Evolutionary conservation across 108 stramenopile genomes (phyloP).

Genomic region (Skeletonema costatum): DNA sequence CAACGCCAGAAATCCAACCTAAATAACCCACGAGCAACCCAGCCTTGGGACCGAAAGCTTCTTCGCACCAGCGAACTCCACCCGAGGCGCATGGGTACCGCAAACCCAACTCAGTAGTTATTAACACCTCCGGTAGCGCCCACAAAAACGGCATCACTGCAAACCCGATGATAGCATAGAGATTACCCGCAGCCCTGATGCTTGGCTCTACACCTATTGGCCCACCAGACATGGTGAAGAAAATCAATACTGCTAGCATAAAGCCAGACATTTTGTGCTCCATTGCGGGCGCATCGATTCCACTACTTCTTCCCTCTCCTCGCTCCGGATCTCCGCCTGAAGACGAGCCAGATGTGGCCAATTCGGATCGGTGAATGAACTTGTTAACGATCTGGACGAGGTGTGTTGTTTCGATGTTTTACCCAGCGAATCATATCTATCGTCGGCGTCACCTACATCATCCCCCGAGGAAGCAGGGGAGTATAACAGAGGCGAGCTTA

Average conservation of each 20-base stretch:
- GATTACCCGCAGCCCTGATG: slow-evolving; percentile 79
- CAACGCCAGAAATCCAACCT: slow-evolving; percentile 89
- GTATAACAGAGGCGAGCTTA: not conserved
- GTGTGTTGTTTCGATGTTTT: not conserved
- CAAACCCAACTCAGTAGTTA: slow-evolving; percentile 89
- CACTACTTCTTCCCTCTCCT: not conserved
- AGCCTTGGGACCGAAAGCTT: slow-evolving; percentile 83
- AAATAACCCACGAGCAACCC: slow-evolving; percentile 90
- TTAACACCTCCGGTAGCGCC: slow-evolving; percentile 92
- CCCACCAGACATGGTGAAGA: slow-evolving; percentile 56
- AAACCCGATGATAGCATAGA: slow-evolving; percentile 85
- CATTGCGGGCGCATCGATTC: not conserved
- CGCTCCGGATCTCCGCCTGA: not conserved
- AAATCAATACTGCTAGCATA: slow-evolving; percentile 31
- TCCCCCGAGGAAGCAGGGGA: not conserved
- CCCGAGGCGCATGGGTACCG: slow-evolving; percentile 92
- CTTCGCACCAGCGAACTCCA: slow-evolving; percentile 84
- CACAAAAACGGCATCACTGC: slow-evolving; percentile 86
- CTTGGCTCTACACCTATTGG: slow-evolving; percentile 92
- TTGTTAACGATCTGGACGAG: not conserved
- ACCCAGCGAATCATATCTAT: not conserved
- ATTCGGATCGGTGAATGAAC: not conserved
- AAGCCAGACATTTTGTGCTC: slow-evolving; percentile 7
- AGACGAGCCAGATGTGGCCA: not conserved
- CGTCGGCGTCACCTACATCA: not conserved